Percentiles rank a stretch among this genome's conserved stretches.
phyloP scores from a whole-genome alignment of 1,284 basidiomycete genomes.

The Peniophora sp. region DNA sequence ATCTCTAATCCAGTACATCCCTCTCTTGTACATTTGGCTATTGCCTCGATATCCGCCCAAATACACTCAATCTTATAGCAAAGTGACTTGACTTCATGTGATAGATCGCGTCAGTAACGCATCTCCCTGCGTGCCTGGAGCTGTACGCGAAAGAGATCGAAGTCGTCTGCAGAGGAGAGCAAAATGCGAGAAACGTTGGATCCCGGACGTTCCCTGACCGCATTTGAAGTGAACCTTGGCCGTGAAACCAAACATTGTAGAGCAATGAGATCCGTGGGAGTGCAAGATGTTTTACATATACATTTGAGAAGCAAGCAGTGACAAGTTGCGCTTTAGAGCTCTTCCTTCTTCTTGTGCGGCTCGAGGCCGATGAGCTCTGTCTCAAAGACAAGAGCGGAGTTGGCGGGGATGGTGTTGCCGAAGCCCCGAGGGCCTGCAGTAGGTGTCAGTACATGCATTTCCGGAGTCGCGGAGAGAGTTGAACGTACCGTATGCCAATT shows the following conservation, averaged over 20 bases:
- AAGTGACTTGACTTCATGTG: too few species aligned
- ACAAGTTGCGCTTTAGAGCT: conserved; percentile 25
- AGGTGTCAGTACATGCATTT: neutral
- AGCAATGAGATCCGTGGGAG: too few species aligned
- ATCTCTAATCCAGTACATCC: too few species aligned
- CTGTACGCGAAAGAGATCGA: neutral
- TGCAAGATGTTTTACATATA: too few species aligned
- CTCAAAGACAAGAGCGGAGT: conserved; percentile 84
- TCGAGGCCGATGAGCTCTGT: conserved; percentile 68
- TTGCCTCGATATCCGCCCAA: too few species aligned
- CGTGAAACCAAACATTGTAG: too few species aligned
- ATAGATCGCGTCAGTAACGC: too few species aligned
- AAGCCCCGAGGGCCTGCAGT: conserved; percentile 72
- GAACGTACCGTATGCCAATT: conserved; percentile 73
- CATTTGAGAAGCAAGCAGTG: neutral
- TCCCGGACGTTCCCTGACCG: neutral
- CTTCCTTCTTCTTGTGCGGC: conserved; percentile 23
- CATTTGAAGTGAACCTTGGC: too few species aligned
- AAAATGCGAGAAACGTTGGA: neutral
- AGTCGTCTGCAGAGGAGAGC: neutral
- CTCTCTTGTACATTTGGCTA: too few species aligned
- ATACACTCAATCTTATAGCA: too few species aligned
- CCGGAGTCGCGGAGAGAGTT: neutral
- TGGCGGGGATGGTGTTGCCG: conserved; percentile 73
- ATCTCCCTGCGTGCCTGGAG: neutral